These are phyloP conservation scores for Solanum verrucosum DNA, from an alignment of 257 asterid species.

Conservation along the genomic window DNA sequence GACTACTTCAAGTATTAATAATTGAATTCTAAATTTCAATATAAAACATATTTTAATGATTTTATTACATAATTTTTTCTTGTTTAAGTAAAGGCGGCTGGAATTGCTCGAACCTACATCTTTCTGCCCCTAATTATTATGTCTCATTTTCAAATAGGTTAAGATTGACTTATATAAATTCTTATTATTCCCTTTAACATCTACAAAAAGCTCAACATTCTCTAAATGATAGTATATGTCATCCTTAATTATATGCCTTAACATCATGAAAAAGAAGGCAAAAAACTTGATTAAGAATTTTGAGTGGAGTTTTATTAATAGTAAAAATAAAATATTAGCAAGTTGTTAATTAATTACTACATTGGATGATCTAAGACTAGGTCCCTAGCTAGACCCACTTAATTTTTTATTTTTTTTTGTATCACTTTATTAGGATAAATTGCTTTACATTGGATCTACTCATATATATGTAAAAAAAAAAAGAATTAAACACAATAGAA, in stretches of 20 bases:
- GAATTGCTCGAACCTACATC: background rate
- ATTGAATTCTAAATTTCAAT: background rate
- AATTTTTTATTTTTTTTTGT: background rate
- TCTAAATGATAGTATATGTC: background rate
- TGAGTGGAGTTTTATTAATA: background rate
- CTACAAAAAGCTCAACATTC: background rate
- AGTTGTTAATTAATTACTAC: background rate
- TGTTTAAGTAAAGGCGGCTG: background rate
- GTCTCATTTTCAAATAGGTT: background rate
- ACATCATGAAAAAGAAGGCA: background rate
- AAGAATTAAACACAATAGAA: background rate
- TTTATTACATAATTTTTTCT: background rate
- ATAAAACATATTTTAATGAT: background rate
- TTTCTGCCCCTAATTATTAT: background rate
- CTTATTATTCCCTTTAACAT: background rate
- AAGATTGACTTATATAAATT: background rate
- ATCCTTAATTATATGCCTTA: background rate
- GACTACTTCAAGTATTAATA: background rate
- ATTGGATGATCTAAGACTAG: background rate
- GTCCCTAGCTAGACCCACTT: background rate
- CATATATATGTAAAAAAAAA: background rate
- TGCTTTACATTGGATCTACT: background rate
- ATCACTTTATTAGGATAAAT: background rate
- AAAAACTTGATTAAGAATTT: background rate
- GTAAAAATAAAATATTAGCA: background rate